These are phyloP conservation scores for Phialemonium atrogriseum DNA, from an alignment of 2,329 filamentous ascomycete genomes.

Conservation along the genomic window DNA sequence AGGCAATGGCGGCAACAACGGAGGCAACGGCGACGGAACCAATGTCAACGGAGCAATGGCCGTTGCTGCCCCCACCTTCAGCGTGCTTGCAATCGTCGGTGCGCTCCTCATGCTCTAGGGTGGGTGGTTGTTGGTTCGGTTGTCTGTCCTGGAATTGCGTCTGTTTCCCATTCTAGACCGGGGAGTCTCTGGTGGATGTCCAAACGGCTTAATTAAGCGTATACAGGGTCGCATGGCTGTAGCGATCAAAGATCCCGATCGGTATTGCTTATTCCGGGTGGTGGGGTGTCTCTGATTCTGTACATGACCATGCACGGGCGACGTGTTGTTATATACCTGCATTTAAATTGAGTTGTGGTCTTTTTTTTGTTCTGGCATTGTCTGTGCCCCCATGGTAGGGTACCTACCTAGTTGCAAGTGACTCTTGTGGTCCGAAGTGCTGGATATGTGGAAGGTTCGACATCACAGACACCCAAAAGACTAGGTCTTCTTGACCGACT, in stretches of 20 bases:
- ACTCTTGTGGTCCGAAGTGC: too few relatives aligned
- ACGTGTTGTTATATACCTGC: slow-evolving; percentile 3
- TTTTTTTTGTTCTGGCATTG: slow-evolving; percentile 2
- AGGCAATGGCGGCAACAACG: slow-evolving; percentile 12
- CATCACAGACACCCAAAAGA: too few relatives aligned
- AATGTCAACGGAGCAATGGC: slow-evolving; percentile 17
- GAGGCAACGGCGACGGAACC: slow-evolving; percentile 13
- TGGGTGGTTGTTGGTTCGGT: slow-evolving; percentile 10
- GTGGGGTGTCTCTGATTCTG: background rate
- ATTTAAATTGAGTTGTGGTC: slow-evolving; percentile 1
- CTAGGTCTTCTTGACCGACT: too few relatives aligned
- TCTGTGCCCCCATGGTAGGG: background rate
- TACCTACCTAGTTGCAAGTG: too few relatives aligned
- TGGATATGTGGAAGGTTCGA: too few relatives aligned
- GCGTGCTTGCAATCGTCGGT: slow-evolving; percentile 31
- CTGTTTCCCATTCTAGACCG: background rate
- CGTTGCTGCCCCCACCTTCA: slow-evolving; percentile 30
- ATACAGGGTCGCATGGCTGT: too few relatives aligned
- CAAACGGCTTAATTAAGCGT: background rate
- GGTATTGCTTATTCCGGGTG: background rate
- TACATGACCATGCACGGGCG: slow-evolving; percentile 1
- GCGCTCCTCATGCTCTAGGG: slow-evolving; percentile 34
- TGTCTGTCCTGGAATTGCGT: too few relatives aligned
- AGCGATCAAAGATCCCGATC: background rate
- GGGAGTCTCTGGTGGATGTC: background rate